These are phyloP conservation scores for Rhipidocladum racemiflorum DNA, from an alignment of 176 grass and related monocot genomes.

Conservation along the genomic window DNA sequence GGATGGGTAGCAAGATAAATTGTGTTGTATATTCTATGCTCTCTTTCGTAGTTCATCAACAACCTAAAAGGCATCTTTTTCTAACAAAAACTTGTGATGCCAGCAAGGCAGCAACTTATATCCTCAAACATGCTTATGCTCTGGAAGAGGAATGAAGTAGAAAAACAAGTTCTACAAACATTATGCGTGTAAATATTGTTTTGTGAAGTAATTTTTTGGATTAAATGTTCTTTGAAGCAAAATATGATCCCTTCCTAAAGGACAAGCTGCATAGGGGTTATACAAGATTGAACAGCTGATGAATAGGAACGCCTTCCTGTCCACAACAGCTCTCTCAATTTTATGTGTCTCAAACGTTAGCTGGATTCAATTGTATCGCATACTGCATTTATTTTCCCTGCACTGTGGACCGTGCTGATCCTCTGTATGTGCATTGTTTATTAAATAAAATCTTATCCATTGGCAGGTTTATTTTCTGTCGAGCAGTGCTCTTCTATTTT, in stretches of 20 bases:
- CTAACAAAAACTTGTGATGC: neutral
- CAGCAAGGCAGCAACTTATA: neutral
- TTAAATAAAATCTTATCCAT: conserved; percentile 4
- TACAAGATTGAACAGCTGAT: neutral
- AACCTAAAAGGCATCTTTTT: neutral
- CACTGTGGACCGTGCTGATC: neutral
- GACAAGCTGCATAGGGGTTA: neutral
- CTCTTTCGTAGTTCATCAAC: neutral
- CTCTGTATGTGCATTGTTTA: neutral
- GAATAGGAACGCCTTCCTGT: neutral
- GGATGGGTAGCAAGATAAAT: neutral
- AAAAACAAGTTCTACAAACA: neutral
- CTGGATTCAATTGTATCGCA: neutral
- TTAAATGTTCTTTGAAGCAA: neutral
- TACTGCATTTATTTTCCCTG: neutral
- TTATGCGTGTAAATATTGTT: neutral
- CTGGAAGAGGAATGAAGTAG: neutral
- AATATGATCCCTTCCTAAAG: neutral
- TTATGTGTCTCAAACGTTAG: neutral
- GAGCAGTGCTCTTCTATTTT: conserved; percentile 70
- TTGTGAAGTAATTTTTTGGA: neutral
- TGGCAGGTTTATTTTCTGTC: conserved; percentile 98
- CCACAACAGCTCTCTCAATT: neutral
- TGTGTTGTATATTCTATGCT: neutral
- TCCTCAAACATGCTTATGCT: neutral